Evolutionary conservation across 1,284 basidiomycete genomes (phyloP), one percentile per base, ranked within the genome.

Genomic region (Leccinum angustisporum): DNA sequence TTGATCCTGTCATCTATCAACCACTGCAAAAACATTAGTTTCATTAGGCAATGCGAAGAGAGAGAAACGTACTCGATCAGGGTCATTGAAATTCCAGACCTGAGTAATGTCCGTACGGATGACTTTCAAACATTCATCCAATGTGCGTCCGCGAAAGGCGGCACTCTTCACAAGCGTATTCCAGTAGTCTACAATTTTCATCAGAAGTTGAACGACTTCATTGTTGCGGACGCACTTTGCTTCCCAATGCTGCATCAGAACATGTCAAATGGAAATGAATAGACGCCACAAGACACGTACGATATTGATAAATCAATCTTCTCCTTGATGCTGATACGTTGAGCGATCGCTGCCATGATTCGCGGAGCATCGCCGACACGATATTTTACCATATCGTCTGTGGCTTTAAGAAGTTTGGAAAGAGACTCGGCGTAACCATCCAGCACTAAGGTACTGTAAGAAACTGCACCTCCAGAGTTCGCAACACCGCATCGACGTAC

Each of bases 41-140:
- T 10, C 36, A 34, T 13, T 7, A 8, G 21, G 38, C 6, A 25
- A 54, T n/a, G 16, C 6, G 7, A 31, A 5, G 27, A 10, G 3
- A 25, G 10, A 13, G 4, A 27, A 16, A 5, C 67, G 7, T 61
- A 70, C 75, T 6, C 65, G 2, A 10, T 63, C 50, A 1, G 66
- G 69, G 58, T 75, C 75, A 25, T 63, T 21, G 33, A 75, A 68
- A 57, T 76, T 73, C 74, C 74, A 75, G 10, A 71, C 63, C 3
- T 57, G 33, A n/a, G 68, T 56, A 18, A 75, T 67, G n/a, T 75
- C 75, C 3, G 51, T 21, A 16, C 65, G 72, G 30, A 76, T 63
- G 1, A 67, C 59, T 10, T 65, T 8, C 54, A 77, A 51, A 51
- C 73, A 76, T 11, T 61, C 55, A 8, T 50, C 54, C 40, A 56